Evolutionary conservation across 75 land plant genomes (phyloP), one percentile per base, ranked within the genome.

Genomic region (Gnetum montanum): DNA sequence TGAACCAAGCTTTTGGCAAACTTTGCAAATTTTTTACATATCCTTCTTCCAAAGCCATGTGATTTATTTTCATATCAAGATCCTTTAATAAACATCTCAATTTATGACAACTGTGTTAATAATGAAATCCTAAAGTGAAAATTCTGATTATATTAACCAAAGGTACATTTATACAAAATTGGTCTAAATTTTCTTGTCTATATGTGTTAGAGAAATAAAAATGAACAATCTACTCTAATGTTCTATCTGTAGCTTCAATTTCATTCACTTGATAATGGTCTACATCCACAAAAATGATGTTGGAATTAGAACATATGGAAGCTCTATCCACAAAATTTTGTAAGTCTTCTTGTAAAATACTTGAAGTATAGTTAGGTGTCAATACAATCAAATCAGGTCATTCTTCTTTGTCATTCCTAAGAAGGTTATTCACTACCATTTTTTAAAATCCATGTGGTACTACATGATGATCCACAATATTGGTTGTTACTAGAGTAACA

Each of bases 21-120:
- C 30, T 49, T 49, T 29, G 8, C 3, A 1, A 8, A 46, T 19
- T 8, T 7, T 34, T 15, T 18, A 56, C 4, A 56, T 0, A 35
- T 56, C 58, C 58, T 20, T 25, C 43, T 56, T 56, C 38, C 0
- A 22, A 1, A 56, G 36, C 16, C 36, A 55, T 55, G 33, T 38
- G 41, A 4, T 2, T 4, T 1, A 38, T 38, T 38, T 5, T 38
- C 15, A 38, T 38, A n/a, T 38, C 41, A 1, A 8, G 5, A 0
- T 6, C n/a, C 5, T 38, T 5, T 38, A 38, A 38, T 38, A 38
- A 38, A 38, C 2, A 1, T 55, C 46, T 44, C 46, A 44, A 44
- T 15, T 44, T 23, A 44, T 3, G 18, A 44, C 1, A 44, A 44
- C 20, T 23, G 19, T 18, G 19, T 44, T 4, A 6, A 44, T 44